Evolutionary conservation across 2,329 filamentous ascomycete species (phyloP), one percentile per base, ranked within the genome.

Genomic region (Pseudocercospora fuligena): DNA sequence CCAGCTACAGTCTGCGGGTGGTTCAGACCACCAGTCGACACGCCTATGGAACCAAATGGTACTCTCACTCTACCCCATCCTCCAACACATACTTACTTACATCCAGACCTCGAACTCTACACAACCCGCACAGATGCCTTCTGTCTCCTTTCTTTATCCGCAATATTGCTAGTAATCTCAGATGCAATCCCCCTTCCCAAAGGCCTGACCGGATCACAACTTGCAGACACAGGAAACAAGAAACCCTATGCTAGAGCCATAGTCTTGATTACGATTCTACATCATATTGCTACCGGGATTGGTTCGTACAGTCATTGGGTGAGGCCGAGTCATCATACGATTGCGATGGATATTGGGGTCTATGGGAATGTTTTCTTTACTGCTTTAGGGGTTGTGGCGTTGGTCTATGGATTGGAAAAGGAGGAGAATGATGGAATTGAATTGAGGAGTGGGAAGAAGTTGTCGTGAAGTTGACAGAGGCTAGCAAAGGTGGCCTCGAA

Each of bases 61-160:
- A 69, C 16, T 14, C 57, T 14, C 36, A 16, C 14, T 40, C 12
- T 16, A 2, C 14, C 36, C 14, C 5, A 1, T n/a, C 11, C 36
- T 11, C 36, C 14, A 40, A 16, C 36, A 4, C 12, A 16, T n/a
- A n/a, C 16, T 40, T 40, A 5, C 5, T 40, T 5, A 40, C 7
- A 2, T 5, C 25, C 67, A 78, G 77, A 79, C 66, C 76, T 79
- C 57, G 77, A 79, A 61, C 68, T 78, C 69, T 79, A 79, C 75
- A 79, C 73, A 49, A 75, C 75, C 64, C 70, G 76, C 62, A 78
- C 74, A 62, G 77, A 79, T 64, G 77, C 73, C 69, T 79, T 73
- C 69, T 71, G 74, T 51, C 76, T 79, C 23, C 63, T 78, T 36
- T 72, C 77, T 25, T 70, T 79, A 40, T 69, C 74, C 16, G 64